Percentiles rank a stretch among this genome's conserved stretches.
Evolutionary conservation across 768 basidiomycete species (phyloP).

Genomic region (Daedaleopsis nitida): DNA sequence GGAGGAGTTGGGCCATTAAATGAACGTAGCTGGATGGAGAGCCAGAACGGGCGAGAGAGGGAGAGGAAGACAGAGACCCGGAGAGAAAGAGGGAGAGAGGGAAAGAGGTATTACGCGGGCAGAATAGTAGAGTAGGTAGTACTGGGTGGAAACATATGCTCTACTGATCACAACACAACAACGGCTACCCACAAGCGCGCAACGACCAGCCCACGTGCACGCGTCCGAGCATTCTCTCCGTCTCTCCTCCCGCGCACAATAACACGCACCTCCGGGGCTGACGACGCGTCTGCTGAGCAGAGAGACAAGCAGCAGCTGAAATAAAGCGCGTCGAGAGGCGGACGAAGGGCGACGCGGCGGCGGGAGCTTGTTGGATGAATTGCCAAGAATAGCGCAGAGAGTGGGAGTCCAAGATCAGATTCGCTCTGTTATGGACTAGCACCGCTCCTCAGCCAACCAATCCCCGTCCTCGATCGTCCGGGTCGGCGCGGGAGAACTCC

Average conservation of each 20-base stretch:
- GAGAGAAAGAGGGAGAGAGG: slow-evolving; percentile 6
- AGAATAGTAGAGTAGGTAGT: slow-evolving; percentile 5
- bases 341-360: not conserved
- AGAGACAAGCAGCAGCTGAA: not conserved
- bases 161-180: slow-evolving; percentile 9
- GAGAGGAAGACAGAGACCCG: slow-evolving; percentile 4
- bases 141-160: slow-evolving; percentile 3
- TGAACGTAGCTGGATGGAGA: slow-evolving; percentile 15
- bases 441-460: not conserved
- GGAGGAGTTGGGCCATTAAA: slow-evolving; percentile 33
- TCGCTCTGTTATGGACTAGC: not conserved
- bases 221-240: not conserved
- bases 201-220: slow-evolving; percentile 5
- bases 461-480: not conserved
- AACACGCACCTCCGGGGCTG: not conserved
- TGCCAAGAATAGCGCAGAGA: not conserved
- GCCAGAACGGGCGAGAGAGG: slow-evolving; percentile 10
- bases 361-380: too few relatives aligned
- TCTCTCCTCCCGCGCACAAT: not conserved
- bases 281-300: not conserved
- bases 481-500: not conserved
- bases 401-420: not conserved
- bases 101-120: slow-evolving; percentile 6
- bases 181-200: slow-evolving; percentile 5
- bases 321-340: not conserved